Conservation (phyloP, 2,329 filamentous ascomycete genomes). For the Chalaropsis thielavioides region DNA sequence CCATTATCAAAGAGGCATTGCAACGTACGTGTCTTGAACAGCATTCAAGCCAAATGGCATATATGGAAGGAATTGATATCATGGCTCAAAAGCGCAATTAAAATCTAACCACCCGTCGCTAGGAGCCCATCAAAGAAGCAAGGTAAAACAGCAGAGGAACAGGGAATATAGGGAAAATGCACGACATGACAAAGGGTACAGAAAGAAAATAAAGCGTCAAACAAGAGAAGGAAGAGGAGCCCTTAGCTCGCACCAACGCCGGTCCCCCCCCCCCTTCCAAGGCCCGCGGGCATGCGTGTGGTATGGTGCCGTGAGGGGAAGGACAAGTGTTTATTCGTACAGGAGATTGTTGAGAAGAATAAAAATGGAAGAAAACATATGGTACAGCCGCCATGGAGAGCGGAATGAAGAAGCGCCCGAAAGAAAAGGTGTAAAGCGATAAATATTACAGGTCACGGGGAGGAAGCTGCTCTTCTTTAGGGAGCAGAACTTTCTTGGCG, state of each 20-base stretch:
- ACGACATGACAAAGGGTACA: conserved; percentile 10
- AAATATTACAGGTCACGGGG: conserved; percentile 17
- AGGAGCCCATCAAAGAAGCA: conserved; percentile 6
- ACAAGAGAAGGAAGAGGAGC: conserved; percentile 8
- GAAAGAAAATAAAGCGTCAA: neutral
- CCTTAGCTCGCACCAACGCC: conserved; percentile 1
- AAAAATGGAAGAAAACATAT: conserved; percentile 24
- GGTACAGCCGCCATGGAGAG: conserved; percentile 15
- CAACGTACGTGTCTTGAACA: conserved; percentile 18
- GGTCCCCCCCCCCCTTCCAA: neutral
- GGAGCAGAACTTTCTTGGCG: conserved; percentile 17
- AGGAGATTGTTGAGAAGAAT: conserved; percentile 6
- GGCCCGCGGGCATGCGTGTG: neutral
- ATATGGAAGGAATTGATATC: conserved; percentile 9
- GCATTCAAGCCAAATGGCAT: conserved; percentile 8
- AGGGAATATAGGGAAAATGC: conserved; percentile 9
- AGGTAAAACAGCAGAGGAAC: conserved; percentile 9
- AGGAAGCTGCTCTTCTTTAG: conserved; percentile 14
- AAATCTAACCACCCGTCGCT: conserved; percentile 12
- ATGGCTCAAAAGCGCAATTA: conserved; percentile 10
- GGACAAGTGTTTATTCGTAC: conserved; percentile 16
- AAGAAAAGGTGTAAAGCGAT: neutral
- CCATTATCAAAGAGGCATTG: neutral
- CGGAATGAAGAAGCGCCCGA: conserved; percentile 2
- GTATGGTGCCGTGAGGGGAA: neutral